A percentile compares a stretch with the other conserved stretches of the same genome.
Conservation (phyloP, 345 rosid species). For the Gossypium australe region DNA sequence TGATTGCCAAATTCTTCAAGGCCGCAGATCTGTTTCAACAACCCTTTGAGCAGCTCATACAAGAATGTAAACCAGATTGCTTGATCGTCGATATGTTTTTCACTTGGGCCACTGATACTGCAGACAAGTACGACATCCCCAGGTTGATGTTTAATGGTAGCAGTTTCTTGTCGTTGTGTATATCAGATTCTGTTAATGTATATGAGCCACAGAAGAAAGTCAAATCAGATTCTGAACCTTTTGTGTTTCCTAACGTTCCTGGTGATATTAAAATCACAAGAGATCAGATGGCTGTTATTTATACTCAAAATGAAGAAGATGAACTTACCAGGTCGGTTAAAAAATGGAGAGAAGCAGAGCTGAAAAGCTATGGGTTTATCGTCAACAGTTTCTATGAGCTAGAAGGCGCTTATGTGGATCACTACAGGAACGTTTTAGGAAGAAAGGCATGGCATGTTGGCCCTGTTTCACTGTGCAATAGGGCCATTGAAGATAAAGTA, state of each 20-base stretch:
- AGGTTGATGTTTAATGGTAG: constrained; percentile 50
- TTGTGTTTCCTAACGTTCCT: constrained; percentile 47
- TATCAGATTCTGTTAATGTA: constrained; percentile 17
- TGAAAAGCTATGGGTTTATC: constrained; percentile 46
- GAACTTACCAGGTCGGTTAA: constrained; percentile 14
- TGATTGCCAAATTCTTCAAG: constrained; percentile 20
- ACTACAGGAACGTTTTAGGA: constrained; percentile 31
- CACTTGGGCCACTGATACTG: constrained; percentile 51
- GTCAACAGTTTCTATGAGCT: constrained; percentile 76
- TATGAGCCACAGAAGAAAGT: constrained; percentile 38
- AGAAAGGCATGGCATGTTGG: constrained; percentile 58
- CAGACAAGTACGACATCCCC: constrained; percentile 44
- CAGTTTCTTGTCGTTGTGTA: constrained; percentile 35
- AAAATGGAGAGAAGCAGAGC: constrained; percentile 34
- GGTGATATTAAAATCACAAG: constrained; percentile 38
- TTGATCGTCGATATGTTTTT: constrained; percentile 53
- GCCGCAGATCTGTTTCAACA: constrained; percentile 33
- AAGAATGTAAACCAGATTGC: constrained; percentile 39
- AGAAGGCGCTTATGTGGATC: constrained; percentile 46
- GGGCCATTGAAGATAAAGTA: constrained; percentile 24
- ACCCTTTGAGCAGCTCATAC: constrained; percentile 37
- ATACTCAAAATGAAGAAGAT: constrained; percentile 9
- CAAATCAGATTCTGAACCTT: constrained; percentile 38
- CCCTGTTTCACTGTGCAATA: constrained; percentile 39
- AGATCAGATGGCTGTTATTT: constrained; percentile 23